Evolutionary conservation across 2,329 filamentous ascomycete species (phyloP), one percentile per base, ranked within the genome.

Genomic region (Colletotrichum destructivum): DNA sequence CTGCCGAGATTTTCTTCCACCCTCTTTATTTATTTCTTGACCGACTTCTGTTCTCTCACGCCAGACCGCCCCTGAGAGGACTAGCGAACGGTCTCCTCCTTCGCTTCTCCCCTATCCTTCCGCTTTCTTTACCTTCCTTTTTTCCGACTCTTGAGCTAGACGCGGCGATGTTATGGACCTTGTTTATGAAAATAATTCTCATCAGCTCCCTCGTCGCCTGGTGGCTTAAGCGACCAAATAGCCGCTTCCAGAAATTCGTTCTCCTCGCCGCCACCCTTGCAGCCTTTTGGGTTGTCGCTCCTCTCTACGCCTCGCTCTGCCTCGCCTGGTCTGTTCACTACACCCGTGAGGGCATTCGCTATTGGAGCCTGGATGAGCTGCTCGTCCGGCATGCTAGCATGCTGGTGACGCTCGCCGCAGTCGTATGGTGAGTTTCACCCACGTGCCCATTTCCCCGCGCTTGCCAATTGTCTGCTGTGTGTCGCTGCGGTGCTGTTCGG

Each of bases 301-400:
- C 73, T 26, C 47, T 63, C 44, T 72, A 69, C 68, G 68, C 67
- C 54, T 62, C 61, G 2, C 57, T 69, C n/a, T 65, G 62, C 54
- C 66, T 74, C 38, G 64, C 64, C 61, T 72, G 60, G 63, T 74
- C 72, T 44, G 49, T 74, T n/a, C 68, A 72, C 47, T 72, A 73
- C 60, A 66, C 71, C 23, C 73, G 71, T 21, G 71, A 74, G 61
- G 51, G 63, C 42, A 66, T 72, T 54, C 72, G 71, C 47, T 69
- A 73, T 60, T 79, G 86, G 49, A 84, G 81, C 65, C 81, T 88
- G 71, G 84, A 88, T 79, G 81, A 83, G 35, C 78, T 88, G 73
- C 76, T 88, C 35, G 74, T 85, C 46, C 81, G 84, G 69, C 84
- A 89, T 81, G 84, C 86, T 70, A 88, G 84, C 74, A 89, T 90